Evolutionary conservation across 139 green algal genomes (phyloP), one percentile per base, ranked within the genome.

Genomic region (Closterium sp.): DNA sequence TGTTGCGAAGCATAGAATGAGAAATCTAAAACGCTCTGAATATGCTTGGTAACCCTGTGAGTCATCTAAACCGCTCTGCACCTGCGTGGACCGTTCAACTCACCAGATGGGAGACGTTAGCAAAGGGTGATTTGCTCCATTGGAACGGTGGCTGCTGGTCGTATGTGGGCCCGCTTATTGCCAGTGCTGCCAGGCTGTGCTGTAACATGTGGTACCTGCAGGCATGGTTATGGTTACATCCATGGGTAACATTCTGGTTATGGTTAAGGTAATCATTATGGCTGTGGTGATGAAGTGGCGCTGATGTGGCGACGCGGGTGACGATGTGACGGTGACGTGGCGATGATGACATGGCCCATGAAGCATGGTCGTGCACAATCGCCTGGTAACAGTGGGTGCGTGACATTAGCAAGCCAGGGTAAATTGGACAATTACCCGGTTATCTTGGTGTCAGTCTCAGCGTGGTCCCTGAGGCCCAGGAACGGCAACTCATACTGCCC

Each of bases 141-240:
- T 91, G n/a, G 29, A 91, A 91, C 2, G 45, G 42, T 27, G 88
- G 88, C 88, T 91, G 88, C 34, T 85, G 38, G 45, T 91, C 88
- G 42, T 38, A 91, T 31, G 88, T 91, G 88, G 88, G 88, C 2
- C 88, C 88, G 1, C 38, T 38, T 19, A 91, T 87, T 11, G 84
- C 84, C 0, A 87, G 28, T 30, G 84, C 84, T 87, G 84, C n/a
- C 27, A 30, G 84, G 84, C 84, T 87, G 84, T 87, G 84, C n/a
- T 29, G 28, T 87, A 87, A 29, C 2, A 87, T 87, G 84, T 87
- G 84, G 84, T 62, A 30, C 5, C 29, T 31, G 21, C 31, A 70
- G 34, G 9, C 29, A 73, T 9, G 17, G n/a, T n/a, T n/a, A n/a
- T n/a, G n/a, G n/a, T n/a, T n/a, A n/a, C n/a, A n/a, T n/a, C n/a